Evolutionary conservation across 1,139 yeast genomes (phyloP), one percentile per base, ranked within the genome.

Genomic region (Kazachstania sp.): DNA sequence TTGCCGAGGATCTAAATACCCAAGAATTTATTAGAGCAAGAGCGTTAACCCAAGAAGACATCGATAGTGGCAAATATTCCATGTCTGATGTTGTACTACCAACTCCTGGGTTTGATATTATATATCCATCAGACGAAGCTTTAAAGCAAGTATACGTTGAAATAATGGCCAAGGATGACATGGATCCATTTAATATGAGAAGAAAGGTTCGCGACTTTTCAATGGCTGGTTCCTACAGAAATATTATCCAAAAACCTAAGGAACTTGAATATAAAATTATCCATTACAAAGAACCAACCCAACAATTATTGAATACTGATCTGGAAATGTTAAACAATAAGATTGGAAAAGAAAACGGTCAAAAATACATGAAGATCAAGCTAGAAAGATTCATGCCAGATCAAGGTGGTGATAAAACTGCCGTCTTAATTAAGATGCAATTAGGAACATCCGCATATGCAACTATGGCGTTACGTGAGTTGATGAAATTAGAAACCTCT

Each of bases 401-500:
- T 32, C 71, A 69, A 31, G 76, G 73, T 12, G 84, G 81, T 28
- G 66, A 67, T 4, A 81, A 77, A 51, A 71, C 74, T 1, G 97
- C 96, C 0, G 81, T 90, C 11, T 74, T 90, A 11, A 67, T 94
- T 51, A 81, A 76, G 56, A 74, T 94, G 74, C 85, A 82, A 62
- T 72, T 94, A 49, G 94, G 88, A 2, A 81, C 86, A 7, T 84
- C 97, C 42, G 83, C 95, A 5, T 94, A 94, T 66, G 99, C 99
- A 2, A 94, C 99, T 0, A 94, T 94, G 98, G 95, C 97, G 0
- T 70, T 94, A 47, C 76, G 98, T 59, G 98, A 92, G 63, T 78
- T 84, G 47, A 84, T 86, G 95, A 84, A 83, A 64, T 72, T 80
- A 26, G 95, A 86, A 53, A 84, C 95, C 2, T 75, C 87, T 37